Evolutionary conservation across 805 yeast species (phyloP).

Genomic region (Diddensiella transvaalensis): DNA sequence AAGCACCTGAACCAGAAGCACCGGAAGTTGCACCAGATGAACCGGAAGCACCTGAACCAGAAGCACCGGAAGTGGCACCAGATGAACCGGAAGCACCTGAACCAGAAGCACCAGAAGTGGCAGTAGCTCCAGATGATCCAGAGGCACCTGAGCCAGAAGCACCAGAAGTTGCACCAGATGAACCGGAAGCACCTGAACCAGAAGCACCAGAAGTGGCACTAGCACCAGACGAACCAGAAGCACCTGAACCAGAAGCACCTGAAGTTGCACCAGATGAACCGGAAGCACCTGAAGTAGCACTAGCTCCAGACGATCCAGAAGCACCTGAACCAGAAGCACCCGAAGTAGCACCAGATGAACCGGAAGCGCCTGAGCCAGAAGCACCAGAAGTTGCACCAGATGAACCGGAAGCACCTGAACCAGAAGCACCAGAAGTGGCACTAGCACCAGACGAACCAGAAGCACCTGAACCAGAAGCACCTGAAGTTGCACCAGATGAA

Average conservation of each 20-base stretch:
- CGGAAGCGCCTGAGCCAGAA: constrained; percentile 11
- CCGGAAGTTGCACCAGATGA: background rate
- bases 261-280: constrained; percentile 8
- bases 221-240: background rate
- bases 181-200: background rate
- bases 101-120: background rate
- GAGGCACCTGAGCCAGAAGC: background rate
- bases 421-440: background rate
- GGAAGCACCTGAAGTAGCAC: constrained; percentile 6
- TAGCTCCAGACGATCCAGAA: background rate
- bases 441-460: background rate
- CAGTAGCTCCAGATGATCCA: background rate
- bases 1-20: background rate
- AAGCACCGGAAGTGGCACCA: background rate
- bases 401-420: constrained; percentile 14
- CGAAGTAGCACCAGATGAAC: constrained; percentile 8
- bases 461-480: background rate
- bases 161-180: background rate
- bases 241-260: background rate
- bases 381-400: constrained; percentile 16
- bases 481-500: background rate
- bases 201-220: background rate
- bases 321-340: constrained; percentile 13
- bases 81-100: background rate
- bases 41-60: background rate